phyloP scores from a whole-genome alignment of 2,329 filamentous ascomycete genomes.

The Sclerotinia nivalis region DNA sequence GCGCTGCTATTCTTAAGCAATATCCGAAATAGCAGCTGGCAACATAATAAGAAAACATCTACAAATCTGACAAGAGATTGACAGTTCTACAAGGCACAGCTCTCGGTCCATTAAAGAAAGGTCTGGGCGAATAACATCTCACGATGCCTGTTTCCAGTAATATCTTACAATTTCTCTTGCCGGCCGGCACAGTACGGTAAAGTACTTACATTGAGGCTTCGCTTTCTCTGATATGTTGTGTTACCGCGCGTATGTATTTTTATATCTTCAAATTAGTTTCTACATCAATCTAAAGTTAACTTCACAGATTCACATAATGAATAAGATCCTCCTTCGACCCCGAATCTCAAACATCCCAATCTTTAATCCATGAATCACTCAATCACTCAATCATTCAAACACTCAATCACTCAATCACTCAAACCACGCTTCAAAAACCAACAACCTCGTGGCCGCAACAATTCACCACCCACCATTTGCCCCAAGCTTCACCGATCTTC shows the following conservation, averaged over 20 bases:
- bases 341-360: background rate
- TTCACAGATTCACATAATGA: too few relatives aligned
- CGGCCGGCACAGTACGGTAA: background rate
- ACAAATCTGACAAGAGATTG: background rate
- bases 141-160: background rate
- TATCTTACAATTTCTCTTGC: background rate
- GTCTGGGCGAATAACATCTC: background rate
- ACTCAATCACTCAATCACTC: background rate
- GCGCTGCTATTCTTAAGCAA: too few relatives aligned
- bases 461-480: background rate
- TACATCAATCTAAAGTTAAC: background rate
- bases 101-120: too few relatives aligned
- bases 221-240: background rate
- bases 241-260: background rate
- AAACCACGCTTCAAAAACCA: background rate
- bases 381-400: background rate
- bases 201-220: background rate
- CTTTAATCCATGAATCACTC: background rate
- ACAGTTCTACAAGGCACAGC: background rate
- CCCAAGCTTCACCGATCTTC: conserved; percentile 10
- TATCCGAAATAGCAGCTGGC: background rate
- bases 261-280: background rate
- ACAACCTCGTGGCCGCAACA: conserved; percentile 9
- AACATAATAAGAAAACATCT: background rate
- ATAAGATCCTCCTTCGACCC: background rate